Evolutionary conservation across 495 filamentous ascomycete genomes (phyloP), one percentile per base, ranked within the genome.

Genomic region (Aspergillus leporis): DNA sequence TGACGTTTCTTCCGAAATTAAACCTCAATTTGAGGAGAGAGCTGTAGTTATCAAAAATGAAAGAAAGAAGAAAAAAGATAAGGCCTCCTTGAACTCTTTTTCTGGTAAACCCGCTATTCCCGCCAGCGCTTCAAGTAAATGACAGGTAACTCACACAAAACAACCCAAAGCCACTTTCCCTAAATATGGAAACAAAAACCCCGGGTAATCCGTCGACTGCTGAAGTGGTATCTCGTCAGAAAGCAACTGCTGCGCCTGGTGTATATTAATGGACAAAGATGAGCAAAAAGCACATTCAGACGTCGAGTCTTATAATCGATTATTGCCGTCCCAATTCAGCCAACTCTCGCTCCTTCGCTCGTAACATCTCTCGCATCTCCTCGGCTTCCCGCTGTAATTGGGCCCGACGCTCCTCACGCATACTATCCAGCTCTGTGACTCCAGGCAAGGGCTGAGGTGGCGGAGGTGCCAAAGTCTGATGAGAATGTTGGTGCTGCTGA

Each of bases 261-360:
- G 64, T 61, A 41, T 55, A 41, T 55, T 54, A 51, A 51, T 53
- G 54, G 49, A 55, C 19, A 56, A 52, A 46, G 22, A 60, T 60
- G 34, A 48, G 25, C 28, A 49, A 46, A 36, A 28, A 36, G 19
- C 28, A 56, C 28, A 8, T 22, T 34, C 45, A 48, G 54, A 50
- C 22, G 14, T 46, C 53, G 32, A 38, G 45, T 21, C 46, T n/a
- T 28, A 41, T n/a, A n/a, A 22, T 23, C 25, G 32, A 52, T 66
- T 25, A 66, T 66, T 61, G 64, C 8, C 71, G 68, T 51, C 72
- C 80, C 62, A 92, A 70, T 63, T 88, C 88, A 25, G 88, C 88
- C 56, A 95, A 70, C 57, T 95, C 91, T 52, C 86, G 81, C 71
- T 96, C 90, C 67, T 91, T 93, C 22, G 84, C 85, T 19, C 83